phyloP scores from a whole-genome alignment of 2,329 filamentous ascomycete genomes.

The Aspergillus quadricinctus region DNA sequence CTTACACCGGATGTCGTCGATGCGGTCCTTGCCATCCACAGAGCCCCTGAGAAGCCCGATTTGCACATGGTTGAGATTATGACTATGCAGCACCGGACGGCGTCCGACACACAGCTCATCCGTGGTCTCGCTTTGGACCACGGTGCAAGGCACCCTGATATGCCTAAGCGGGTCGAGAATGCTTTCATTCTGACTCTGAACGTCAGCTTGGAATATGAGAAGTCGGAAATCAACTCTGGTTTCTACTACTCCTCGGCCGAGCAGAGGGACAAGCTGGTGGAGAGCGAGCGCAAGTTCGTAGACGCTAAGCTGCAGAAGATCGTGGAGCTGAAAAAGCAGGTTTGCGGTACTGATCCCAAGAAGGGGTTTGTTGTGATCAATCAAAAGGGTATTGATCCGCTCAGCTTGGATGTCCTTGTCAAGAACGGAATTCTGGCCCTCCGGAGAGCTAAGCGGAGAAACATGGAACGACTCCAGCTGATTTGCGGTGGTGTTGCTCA shows the following conservation, averaged over 20 bases:
- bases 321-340: conserved; percentile 94
- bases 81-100: conserved; percentile 99
- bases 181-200: conserved; percentile 93
- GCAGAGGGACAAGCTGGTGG: conserved; percentile 95
- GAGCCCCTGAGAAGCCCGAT: conserved; percentile 85
- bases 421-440: conserved; percentile 98
- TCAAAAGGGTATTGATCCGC: conserved; percentile 97
- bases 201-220: conserved; percentile 96
- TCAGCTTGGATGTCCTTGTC: conserved; percentile 90
- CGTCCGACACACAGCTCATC: conserved; percentile 94
- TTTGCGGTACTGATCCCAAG: conserved; percentile 86
- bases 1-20: conserved; percentile 95
- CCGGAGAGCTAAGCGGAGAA: conserved; percentile 90
- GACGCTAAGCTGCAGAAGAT: conserved; percentile 97
- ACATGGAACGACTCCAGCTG: conserved; percentile 97
- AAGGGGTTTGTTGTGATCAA: conserved; percentile 98
- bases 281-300: conserved; percentile 92
- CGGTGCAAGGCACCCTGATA: conserved; percentile 93
- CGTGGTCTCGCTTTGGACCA: conserved; percentile 89
- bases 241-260: conserved; percentile 99
- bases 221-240: conserved; percentile 97
- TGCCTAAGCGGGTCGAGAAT: conserved; percentile 95
- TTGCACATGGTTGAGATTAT: conserved; percentile 99
- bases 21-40: conserved; percentile 90
- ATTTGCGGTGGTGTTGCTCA: conserved; percentile 87